Evolutionary conservation across 331 rosid species (phyloP), one percentile per base, ranked within the genome.

Genomic region (Malus hybrid): DNA sequence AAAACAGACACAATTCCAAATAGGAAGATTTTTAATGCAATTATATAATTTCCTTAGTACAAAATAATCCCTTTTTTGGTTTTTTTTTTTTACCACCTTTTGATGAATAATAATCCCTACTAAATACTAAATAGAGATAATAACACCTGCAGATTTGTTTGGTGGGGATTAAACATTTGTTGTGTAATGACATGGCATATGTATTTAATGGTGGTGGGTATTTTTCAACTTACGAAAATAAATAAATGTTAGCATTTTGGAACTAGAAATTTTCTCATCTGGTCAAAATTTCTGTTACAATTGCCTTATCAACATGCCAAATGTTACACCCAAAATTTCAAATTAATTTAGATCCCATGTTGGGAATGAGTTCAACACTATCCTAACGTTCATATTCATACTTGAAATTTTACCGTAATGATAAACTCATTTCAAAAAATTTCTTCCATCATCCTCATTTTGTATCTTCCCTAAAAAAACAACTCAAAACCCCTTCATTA

Each of bases 221-320:
- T 62, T 79, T 83, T 44, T 80, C 83, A 74, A 78, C 42, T 29
- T 65, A 78, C 75, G 69, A 6, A 6, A 27, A 62, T 7, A 29
- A 76, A 27, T 42, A 42, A 24, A 46, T 67, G 14, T 55, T 24
- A 9, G 24, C 33, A 29, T 64, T 31, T 18, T 32, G 13, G 69
- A 16, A 64, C 31, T 28, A 15, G 24, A 68, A 20, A 32, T 27
- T 65, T 39, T 52, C 60, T 57, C 73, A 79, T 71, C 54, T 70
- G 84, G 90, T 86, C 92, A 86, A 84, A 82, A 52, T 79, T 13
- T 55, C 73, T 54, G 86, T 83, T 74, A 71, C 65, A 31, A 61
- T 78, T 29, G 14, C 76, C 80, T 79, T 76, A 20, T 62, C 1
- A 15, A 4, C 14, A n/a, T 9, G 11, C 22, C 29, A 7, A 19